Evolutionary conservation across 2,329 filamentous ascomycete species (phyloP), one percentile per base, ranked within the genome.

Genomic region (Fusarium chlamydosporum): DNA sequence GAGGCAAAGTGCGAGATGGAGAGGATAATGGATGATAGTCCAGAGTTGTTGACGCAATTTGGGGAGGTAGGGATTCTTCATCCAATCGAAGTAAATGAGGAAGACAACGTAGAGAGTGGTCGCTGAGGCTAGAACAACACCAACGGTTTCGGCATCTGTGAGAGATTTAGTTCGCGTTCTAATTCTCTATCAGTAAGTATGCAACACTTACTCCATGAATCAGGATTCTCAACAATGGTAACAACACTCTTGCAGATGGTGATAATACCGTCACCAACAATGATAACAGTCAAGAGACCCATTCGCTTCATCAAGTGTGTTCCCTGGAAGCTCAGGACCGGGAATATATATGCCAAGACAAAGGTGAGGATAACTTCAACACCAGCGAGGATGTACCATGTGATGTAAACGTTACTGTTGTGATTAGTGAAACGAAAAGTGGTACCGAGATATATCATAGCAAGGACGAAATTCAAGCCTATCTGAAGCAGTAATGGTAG

Each of bases 211-310:
- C 76, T 80, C 82, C 76, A 84, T 5, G 76, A 71, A 50, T 79
- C 77, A 1, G 80, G 78, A 29, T 77, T 77, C 59, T 83, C 78
- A 1, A 83, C 82, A 10, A 85, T 79, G 1, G 81, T 84, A 40
- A 84, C 85, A 18, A 90, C 85, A 35, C 81, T 81, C 57, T 80
- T 78, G 2, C 79, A 78, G 9, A 90, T 79, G n/a, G 86, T 84
- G 38, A 90, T 88, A 16, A 89, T 85, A 51, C 88, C 88, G 72
- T 91, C 89, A 15, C 89, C 89, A 60, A 91, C 84, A 57, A 91
- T 88, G 63, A 91, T 89, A 47, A 91, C 81, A 0, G 88, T 91
- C 56, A 91, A 79, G 4, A 90, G 80, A 13, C 84, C 85, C 83
- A 91, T 85, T 11, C 89, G 83, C 71, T 89, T 86, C 72, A 88